These are phyloP conservation scores for Elaeis oleifera DNA, from an alignment of 202 grass and related monocot genomes.

Conservation along the genomic window DNA sequence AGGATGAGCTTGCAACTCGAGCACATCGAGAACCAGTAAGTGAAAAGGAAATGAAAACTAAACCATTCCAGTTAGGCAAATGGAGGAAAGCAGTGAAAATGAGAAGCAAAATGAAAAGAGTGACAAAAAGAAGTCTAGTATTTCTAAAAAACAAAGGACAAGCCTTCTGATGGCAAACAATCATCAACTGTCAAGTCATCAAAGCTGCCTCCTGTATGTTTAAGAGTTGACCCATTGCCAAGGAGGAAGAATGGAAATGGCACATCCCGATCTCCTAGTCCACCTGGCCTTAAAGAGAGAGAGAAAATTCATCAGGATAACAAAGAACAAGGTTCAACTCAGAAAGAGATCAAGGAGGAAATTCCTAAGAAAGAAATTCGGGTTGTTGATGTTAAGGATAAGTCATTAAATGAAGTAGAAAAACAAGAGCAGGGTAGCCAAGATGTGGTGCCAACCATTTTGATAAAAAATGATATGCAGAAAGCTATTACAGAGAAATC, in stretches of 20 bases:
- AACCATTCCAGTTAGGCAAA: conserved; percentile 18
- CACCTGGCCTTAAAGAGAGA: conserved; percentile 17
- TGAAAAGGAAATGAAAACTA: conserved; percentile 11
- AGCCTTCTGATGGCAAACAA: conserved; percentile 5
- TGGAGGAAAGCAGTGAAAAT: conserved; percentile 18
- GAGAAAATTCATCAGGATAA: conserved; percentile 20
- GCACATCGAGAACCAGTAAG: conserved; percentile 11
- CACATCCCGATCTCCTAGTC: conserved; percentile 34
- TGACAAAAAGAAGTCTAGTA: conserved; percentile 12
- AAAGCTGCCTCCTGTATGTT: conserved; percentile 72
- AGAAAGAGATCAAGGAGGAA: conserved; percentile 18
- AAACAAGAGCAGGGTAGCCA: conserved; percentile 11
- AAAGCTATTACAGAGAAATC: no score
- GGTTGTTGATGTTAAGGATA: conserved; percentile 3
- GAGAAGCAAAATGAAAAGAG: background rate
- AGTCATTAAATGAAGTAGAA: background rate
- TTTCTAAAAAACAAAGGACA: conserved; percentile 21
- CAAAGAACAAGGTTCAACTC: conserved; percentile 18
- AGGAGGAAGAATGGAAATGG: conserved; percentile 54
- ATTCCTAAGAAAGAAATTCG: conserved; percentile 20
- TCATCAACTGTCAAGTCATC: conserved; percentile 32
- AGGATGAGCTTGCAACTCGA: background rate
- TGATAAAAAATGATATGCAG: no score
- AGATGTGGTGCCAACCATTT: background rate
- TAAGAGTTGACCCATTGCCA: conserved; percentile 64